A percentile compares a stretch with the other conserved stretches of the same genome.
These are phyloP conservation scores for Yarrowia deformans DNA, from an alignment of 805 yeast genomes.

Conservation along the genomic window DNA sequence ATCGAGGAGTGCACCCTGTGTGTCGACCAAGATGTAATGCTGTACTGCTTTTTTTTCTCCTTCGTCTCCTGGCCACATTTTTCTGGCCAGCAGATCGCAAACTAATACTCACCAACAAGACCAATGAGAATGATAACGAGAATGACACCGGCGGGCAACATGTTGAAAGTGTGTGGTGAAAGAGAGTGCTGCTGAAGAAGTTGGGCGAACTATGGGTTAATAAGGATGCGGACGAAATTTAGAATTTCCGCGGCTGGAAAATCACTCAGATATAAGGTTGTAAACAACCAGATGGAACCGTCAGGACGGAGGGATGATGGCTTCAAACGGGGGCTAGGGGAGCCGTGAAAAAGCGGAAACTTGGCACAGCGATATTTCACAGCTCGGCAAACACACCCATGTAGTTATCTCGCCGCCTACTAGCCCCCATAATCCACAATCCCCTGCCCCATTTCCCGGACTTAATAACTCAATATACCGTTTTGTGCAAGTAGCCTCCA, in stretches of 20 bases:
- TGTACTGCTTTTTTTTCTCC: not conserved
- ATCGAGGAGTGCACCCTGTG: not conserved
- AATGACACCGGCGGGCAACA: conserved; percentile 79
- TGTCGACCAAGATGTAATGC: not conserved
- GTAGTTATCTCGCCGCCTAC: not conserved
- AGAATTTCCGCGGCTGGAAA: conserved; percentile 36
- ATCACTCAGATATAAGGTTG: conserved; percentile 39
- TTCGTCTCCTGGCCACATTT: too few species aligned
- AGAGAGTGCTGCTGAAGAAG: conserved; percentile 29
- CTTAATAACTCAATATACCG: conserved; percentile 34
- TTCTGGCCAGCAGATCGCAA: not conserved
- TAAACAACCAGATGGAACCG: conserved; percentile 26
- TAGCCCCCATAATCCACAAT: not conserved
- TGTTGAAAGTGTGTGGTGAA: conserved; percentile 46
- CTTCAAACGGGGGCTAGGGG: not conserved
- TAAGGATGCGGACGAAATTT: conserved; percentile 36
- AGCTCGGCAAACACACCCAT: not conserved
- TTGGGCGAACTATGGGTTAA: conserved; percentile 39
- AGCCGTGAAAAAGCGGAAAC: not conserved
- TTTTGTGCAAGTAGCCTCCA: conserved; percentile 34
- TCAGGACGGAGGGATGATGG: not conserved
- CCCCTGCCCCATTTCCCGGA: conserved; percentile 16
- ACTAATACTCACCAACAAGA: conserved; percentile 50
- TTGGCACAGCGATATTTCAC: not conserved
- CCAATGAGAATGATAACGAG: conserved; percentile 61